A percentile compares a stretch with the other conserved stretches of the same genome.
Evolutionary conservation across 148 eudicot genomes (phyloP).

Genomic region (Vaccinium vitisidaea): DNA sequence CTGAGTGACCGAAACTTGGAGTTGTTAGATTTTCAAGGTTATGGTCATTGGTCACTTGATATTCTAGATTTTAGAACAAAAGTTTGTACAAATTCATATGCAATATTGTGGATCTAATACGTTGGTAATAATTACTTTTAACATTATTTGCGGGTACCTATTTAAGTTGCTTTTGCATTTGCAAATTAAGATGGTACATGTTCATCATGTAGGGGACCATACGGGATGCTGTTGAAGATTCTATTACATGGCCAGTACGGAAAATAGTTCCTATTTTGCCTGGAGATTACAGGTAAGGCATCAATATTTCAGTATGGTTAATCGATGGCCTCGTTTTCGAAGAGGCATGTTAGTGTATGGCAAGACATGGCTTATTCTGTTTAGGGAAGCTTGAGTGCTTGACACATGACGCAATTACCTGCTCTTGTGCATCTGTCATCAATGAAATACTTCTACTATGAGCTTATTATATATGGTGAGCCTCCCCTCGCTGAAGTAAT

Average conservation of each 20-base stretch:
- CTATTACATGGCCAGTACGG: constrained; percentile 97
- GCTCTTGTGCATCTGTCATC: background rate
- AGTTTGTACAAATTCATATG: background rate
- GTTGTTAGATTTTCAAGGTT: background rate
- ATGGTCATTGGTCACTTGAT: background rate
- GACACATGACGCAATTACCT: background rate
- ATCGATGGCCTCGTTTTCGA: background rate
- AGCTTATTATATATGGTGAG: background rate
- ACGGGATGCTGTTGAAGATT: constrained; percentile 92
- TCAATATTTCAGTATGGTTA: background rate
- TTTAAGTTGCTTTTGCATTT: background rate
- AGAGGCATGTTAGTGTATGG: background rate
- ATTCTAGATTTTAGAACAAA: background rate
- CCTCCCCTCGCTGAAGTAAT: background rate
- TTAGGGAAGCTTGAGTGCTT: background rate
- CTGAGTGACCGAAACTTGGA: background rate
- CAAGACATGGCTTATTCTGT: background rate
- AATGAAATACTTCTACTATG: background rate
- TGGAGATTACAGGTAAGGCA: constrained; percentile 82
- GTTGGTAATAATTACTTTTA: background rate
- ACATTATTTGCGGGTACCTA: background rate
- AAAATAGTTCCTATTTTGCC: constrained; percentile 91
- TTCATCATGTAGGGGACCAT: constrained; percentile 60
- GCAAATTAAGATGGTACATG: background rate
- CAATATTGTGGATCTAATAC: background rate